phyloP scores from a whole-genome alignment of 208 protist species.

The Hexamita inflata region DNA sequence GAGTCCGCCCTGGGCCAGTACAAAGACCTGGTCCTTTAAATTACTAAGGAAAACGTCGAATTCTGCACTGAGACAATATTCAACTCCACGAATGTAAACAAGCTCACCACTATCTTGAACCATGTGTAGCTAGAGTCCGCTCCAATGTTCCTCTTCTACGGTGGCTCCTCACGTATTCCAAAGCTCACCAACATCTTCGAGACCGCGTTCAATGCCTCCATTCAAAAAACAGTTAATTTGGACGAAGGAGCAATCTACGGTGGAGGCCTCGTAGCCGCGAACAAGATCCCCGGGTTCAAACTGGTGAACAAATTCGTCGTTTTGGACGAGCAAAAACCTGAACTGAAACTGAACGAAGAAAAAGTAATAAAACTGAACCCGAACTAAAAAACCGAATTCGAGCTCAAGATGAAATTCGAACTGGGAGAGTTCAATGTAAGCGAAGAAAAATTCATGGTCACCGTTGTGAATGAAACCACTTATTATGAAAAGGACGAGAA shows the following conservation, averaged over 20 bases:
- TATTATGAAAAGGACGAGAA: too few relatives aligned
- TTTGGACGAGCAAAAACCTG: too few relatives aligned
- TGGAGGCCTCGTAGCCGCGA: conserved; percentile 8
- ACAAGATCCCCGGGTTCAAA: too few relatives aligned
- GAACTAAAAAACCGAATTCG: too few relatives aligned
- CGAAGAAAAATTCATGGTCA: too few relatives aligned
- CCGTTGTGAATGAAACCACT: too few relatives aligned
- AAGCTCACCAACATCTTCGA: neutral
- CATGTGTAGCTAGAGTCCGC: neutral
- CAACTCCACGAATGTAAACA: neutral
- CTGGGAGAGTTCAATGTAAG: too few relatives aligned
- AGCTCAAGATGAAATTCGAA: too few relatives aligned
- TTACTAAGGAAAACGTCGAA: neutral
- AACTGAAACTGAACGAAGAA: too few relatives aligned
- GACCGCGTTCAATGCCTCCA: neutral
- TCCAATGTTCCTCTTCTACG: conserved; percentile 15
- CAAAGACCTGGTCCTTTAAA: neutral
- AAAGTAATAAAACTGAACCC: too few relatives aligned
- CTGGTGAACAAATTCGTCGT: too few relatives aligned
- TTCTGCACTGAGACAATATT: neutral
- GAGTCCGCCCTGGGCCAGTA: neutral
- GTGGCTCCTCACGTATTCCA: neutral
- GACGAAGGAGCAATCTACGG: conserved; percentile 23
- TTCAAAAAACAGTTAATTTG: conserved; percentile 16
- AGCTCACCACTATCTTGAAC: neutral